These are phyloP conservation scores for Lignosus rhinocerotis DNA, from an alignment of 1,284 basidiomycete species.

Conservation along the genomic window DNA sequence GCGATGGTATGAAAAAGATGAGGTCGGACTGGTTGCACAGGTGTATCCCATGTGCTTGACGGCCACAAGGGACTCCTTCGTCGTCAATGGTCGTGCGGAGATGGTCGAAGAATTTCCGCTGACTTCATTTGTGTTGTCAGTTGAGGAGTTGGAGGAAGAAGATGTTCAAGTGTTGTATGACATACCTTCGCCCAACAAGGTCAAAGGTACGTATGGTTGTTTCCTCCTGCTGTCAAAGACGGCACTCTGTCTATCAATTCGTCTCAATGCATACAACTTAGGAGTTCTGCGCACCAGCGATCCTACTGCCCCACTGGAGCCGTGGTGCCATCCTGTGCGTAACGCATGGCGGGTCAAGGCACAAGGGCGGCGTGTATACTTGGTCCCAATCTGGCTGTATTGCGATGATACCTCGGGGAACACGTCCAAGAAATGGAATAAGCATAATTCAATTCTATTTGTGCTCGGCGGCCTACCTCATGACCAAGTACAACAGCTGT, in stretches of 20 bases:
- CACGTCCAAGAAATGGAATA: constrained; percentile 45
- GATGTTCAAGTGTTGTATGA: not conserved
- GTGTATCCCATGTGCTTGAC: not conserved
- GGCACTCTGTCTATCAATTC: too few relatives aligned
- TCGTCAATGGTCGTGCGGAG: not conserved
- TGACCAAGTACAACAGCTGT: constrained; percentile 24
- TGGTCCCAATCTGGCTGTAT: constrained; percentile 1
- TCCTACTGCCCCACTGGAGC: not conserved
- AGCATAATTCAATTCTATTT: constrained; percentile 42
- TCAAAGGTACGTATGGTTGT: not conserved
- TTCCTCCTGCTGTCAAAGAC: too few relatives aligned
- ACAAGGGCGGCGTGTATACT: not conserved
- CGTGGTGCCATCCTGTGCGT: not conserved
- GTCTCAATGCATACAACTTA: not conserved
- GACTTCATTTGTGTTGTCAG: not conserved
- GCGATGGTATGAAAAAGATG: not conserved
- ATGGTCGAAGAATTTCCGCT: not conserved
- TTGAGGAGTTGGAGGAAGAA: not conserved
- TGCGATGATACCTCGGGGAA: constrained; percentile 40
- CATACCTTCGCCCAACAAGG: not conserved
- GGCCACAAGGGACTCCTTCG: not conserved
- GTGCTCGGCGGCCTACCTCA: constrained; percentile 34
- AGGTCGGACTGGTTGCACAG: not conserved
- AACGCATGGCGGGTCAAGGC: not conserved
- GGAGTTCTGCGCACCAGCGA: constrained; percentile 23